Base-by-base conservation (phyloP, 2,329 filamentous ascomycete species). In the Fusarium succisae region DNA sequence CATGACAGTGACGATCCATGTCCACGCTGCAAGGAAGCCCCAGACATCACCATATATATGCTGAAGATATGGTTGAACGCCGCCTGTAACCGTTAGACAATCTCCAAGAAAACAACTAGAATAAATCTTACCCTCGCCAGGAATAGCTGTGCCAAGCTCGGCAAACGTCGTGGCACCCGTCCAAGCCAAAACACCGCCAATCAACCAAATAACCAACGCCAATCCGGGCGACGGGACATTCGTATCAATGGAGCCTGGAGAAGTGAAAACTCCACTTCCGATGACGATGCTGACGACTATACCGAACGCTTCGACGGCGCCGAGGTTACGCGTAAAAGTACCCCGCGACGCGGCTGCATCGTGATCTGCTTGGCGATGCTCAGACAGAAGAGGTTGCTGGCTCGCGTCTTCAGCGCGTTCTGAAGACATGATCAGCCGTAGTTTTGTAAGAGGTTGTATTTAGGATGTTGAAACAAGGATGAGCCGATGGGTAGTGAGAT, bases 1-100 rank as follows among this genome's bases (percentile, higher is more conserved):
- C 86, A 91, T 92, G 30, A 91, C 87, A 26, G 87, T 89, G 11
- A 91, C 85, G 61, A 92, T 87, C 88, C 90, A 92, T 1, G 90
- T 89, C 90, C 90, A 92, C 1, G 89, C 89, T 11, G 89, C 89
- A 10, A 91, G 79, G 74, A 91, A 92, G n/a, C 89, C 90, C 55
- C 87, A 86, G 5, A 88, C 81, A 56, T 91, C 89, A 37, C 90
- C 90, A 69, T 87, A 92, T 39, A 91, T 87, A 78, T 90, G 86
- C 73, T 86, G 85, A 12, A 92, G 84, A 73, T 90, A 92, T 20
- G 89, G 89, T 75, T 92, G 90, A 53, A 91, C 87, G 22, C 90
- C 90, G 9, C 90, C 88, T 84, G 30, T 1, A 20, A 2, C 18
- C 18, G 26, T 76, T 38, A 75, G 71, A 28, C 8, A 12, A 10